Evolutionary conservation across 2,329 filamentous ascomycete genomes (phyloP).

Genomic region (Westerdykella ornata): DNA sequence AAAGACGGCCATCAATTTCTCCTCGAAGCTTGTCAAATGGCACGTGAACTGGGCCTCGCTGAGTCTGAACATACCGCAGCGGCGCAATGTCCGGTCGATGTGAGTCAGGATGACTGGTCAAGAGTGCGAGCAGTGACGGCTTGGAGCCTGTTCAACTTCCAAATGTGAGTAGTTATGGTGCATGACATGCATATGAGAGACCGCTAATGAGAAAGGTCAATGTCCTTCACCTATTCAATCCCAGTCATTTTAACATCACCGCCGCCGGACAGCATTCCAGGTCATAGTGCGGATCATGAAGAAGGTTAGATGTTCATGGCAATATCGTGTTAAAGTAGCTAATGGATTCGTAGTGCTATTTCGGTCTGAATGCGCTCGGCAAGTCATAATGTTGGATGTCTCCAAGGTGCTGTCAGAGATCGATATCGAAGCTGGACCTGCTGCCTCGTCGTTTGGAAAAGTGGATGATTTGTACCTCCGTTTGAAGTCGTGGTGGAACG

Average conservation of each 20-base stretch:
- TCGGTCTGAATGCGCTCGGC: constrained; percentile 21
- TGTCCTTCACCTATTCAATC: constrained; percentile 24
- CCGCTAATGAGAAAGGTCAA: constrained; percentile 15
- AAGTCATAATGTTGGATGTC: constrained; percentile 22
- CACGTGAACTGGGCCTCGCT: constrained; percentile 19
- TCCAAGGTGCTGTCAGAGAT: constrained; percentile 10
- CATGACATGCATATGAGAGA: not conserved
- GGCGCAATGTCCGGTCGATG: constrained; percentile 8
- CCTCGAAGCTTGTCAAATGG: constrained; percentile 21
- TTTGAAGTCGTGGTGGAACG: constrained; percentile 21
- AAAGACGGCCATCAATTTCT: constrained; percentile 26
- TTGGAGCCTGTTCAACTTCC: constrained; percentile 15
- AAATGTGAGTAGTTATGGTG: constrained; percentile 16
- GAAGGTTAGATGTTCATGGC: constrained; percentile 14
- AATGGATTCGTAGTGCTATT: constrained; percentile 16
- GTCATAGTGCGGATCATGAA: constrained; percentile 9
- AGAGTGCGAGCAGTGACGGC: constrained; percentile 22
- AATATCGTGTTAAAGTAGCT: constrained; percentile 1
- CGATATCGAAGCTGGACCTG: constrained; percentile 3
- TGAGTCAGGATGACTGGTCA: constrained; percentile 16
- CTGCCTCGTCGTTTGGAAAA: constrained; percentile 10
- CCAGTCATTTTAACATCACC: constrained; percentile 15
- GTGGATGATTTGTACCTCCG: constrained; percentile 19
- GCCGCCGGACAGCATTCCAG: constrained; percentile 21
- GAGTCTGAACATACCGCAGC: constrained; percentile 7